These are phyloP conservation scores for Cyberlindnera xishuangbannaensis DNA, from an alignment of 805 yeast species.

Conservation along the genomic window DNA sequence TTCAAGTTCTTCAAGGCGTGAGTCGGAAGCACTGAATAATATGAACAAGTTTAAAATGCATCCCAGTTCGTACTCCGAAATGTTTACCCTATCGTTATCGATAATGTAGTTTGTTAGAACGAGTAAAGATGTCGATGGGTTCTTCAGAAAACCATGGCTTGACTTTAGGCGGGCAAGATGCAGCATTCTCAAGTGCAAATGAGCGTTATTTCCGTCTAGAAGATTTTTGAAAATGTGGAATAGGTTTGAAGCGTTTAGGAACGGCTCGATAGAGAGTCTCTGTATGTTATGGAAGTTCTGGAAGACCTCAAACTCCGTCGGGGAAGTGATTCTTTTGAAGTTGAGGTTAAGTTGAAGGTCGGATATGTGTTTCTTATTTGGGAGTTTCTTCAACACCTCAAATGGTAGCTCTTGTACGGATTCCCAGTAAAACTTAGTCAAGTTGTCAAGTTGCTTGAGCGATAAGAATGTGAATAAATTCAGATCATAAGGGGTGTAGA, in stretches of 20 bases:
- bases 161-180: slow-evolving; percentile 16
- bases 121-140: slow-evolving; percentile 12
- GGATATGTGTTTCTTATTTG: slow-evolving; percentile 24
- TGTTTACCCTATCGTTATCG: slow-evolving; percentile 9
- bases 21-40: slow-evolving; percentile 6
- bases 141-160: slow-evolving; percentile 11
- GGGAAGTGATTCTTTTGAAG: slow-evolving; percentile 18
- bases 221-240: slow-evolving; percentile 15
- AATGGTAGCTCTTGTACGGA: slow-evolving; percentile 31
- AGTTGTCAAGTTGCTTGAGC: slow-evolving; percentile 23
- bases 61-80: slow-evolving; percentile 17
- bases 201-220: slow-evolving; percentile 6
- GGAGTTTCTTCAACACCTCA: slow-evolving; percentile 28
- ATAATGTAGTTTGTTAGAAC: slow-evolving; percentile 18
- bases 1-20: slow-evolving; percentile 4
- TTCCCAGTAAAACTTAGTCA: slow-evolving; percentile 27
- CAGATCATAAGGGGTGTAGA: slow-evolving; percentile 30
- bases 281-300: slow-evolving; percentile 27
- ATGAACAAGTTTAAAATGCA: slow-evolving; percentile 9
- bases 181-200: slow-evolving; percentile 11
- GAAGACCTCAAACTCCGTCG: slow-evolving; percentile 9
- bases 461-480: slow-evolving; percentile 26
- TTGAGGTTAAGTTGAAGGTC: slow-evolving; percentile 30
- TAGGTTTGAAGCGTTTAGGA: slow-evolving; percentile 26
- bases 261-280: slow-evolving; percentile 33